Evolutionary conservation across 805 yeast species (phyloP).

Genomic region (Zygoascus bituminiphila): DNA sequence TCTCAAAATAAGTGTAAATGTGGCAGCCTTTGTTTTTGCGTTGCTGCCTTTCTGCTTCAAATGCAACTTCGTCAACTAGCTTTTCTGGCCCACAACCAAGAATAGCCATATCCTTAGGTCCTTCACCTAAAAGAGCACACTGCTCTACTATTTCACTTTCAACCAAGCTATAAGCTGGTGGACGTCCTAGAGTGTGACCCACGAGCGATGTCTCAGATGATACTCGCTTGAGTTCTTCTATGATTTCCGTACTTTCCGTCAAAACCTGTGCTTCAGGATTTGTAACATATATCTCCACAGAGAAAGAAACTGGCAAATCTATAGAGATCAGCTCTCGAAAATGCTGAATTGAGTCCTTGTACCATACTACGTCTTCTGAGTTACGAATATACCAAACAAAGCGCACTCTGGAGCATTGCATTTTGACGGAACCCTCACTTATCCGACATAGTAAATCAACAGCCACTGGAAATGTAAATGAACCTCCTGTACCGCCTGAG

Average conservation of each 20-base stretch:
- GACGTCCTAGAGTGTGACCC: background rate
- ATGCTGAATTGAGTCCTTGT: slow-evolving; percentile 29
- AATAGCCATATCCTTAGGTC: slow-evolving; percentile 31
- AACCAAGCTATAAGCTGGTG: background rate
- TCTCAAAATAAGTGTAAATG: slow-evolving; percentile 36
- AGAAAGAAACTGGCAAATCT: background rate
- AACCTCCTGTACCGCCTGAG: slow-evolving; percentile 40
- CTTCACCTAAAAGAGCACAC: slow-evolving; percentile 9
- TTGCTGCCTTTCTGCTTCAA: slow-evolving; percentile 24
- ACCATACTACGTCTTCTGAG: slow-evolving; percentile 31
- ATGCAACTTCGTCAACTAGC: slow-evolving; percentile 28
- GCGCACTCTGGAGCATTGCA: slow-evolving; percentile 29
- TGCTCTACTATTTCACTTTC: slow-evolving; percentile 10
- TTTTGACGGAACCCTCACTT: slow-evolving; percentile 4
- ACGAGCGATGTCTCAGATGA: slow-evolving; percentile 15
- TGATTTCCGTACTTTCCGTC: background rate
- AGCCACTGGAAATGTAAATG: slow-evolving; percentile 40
- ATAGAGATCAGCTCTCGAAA: slow-evolving; percentile 20
- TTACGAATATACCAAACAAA: slow-evolving; percentile 32
- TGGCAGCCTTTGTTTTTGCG: slow-evolving; percentile 33
- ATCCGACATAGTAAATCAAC: slow-evolving; percentile 31
- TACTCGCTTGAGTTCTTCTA: background rate
- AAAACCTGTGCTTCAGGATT: background rate
- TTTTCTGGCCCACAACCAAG: slow-evolving; percentile 35
- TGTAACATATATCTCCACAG: slow-evolving; percentile 20